These are phyloP conservation scores for Pterocarpus santalinus DNA, from an alignment of 306 rosid species.

Conservation along the genomic window DNA sequence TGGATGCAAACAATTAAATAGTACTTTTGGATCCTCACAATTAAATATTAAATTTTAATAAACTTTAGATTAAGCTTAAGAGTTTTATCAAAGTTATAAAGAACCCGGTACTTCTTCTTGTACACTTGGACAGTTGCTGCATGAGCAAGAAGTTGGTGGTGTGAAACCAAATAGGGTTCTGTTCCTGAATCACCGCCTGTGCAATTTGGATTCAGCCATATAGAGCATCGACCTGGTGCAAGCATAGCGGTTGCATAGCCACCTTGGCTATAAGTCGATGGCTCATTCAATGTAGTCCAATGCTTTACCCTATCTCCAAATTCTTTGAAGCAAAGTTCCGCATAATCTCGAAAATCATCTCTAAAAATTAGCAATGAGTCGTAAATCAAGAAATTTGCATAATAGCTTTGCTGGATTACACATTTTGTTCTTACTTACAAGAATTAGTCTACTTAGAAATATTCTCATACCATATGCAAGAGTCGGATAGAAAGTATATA, in stretches of 20 bases:
- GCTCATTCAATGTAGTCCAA: constrained; percentile 78
- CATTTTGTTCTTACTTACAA: too few species aligned
- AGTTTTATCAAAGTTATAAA: background rate
- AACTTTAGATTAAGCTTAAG: too few species aligned
- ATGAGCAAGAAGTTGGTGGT: constrained; percentile 71
- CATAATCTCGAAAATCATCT: constrained; percentile 57
- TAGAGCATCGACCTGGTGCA: constrained; percentile 66
- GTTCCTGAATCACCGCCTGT: constrained; percentile 59
- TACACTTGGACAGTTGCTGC: constrained; percentile 61
- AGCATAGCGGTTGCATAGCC: constrained; percentile 45
- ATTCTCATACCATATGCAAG: too few species aligned
- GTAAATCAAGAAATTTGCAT: too few species aligned
- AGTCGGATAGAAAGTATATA: too few species aligned
- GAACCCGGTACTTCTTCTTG: constrained; percentile 55
- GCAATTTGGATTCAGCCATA: constrained; percentile 55
- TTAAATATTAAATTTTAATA: too few species aligned
- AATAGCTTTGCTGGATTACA: too few species aligned
- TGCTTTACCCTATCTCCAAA: constrained; percentile 73
- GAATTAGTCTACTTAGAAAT: too few species aligned
- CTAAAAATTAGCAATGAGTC: too few species aligned
- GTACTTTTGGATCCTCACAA: too few species aligned
- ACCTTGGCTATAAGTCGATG: constrained; percentile 27
- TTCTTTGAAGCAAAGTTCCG: constrained; percentile 62
- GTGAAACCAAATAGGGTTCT: constrained; percentile 70
- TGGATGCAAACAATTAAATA: too few species aligned